Base-by-base conservation (phyloP, 371 early-diverging fungal genomes). In the Capniomyces stellatus region DNA sequence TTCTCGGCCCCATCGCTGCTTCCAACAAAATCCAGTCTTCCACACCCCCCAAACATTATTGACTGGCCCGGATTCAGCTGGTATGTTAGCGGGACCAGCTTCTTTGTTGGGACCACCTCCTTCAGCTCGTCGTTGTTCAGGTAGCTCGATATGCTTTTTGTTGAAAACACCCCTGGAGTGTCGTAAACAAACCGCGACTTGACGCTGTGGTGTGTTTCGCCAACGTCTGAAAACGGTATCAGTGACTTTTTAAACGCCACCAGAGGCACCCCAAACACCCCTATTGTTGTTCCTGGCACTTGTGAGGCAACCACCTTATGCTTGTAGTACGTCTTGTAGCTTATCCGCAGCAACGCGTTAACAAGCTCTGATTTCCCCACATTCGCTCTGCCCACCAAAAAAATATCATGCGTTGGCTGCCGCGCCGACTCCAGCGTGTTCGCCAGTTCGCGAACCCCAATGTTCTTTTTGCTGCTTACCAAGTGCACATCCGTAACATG, bases 291-390 rank as follows among this genome's bases (percentile, higher is more conserved):
- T 2, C 83, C 83, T 15, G 83, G 82, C 13, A 76, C 58, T 22
- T 68, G 61, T 18, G 82, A 78, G 28, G 75, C 74, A 1, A 81
- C 74, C 15, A 77, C 74, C 30, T 64, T 64, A 55, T 75, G 74
- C 29, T 73, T 60, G 0, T 64, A 62, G 19, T 52, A 43, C 25
- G 53, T 52, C 35, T 42, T 42, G 53, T 69, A 65, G 41, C 65
- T 61, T 29, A 70, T 75, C 18, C 61, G 53, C 51, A 81, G 57
- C 28, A 82, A 60, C 15, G 73, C 68, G 47, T 84, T 81, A 40
- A 82, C 67, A 1, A 84, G 63, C 19, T 79, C 77, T 0, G 81
- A 79, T 61, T 84, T 84, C 31, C 84, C 84, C 4, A 77, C 82
- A 54, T 83, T 84, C 2, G 81, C 79, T 27, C 74, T 71, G 0